Base-by-base conservation (phyloP, 2,329 filamentous ascomycete genomes). In the Aspergillus nomiae region DNA sequence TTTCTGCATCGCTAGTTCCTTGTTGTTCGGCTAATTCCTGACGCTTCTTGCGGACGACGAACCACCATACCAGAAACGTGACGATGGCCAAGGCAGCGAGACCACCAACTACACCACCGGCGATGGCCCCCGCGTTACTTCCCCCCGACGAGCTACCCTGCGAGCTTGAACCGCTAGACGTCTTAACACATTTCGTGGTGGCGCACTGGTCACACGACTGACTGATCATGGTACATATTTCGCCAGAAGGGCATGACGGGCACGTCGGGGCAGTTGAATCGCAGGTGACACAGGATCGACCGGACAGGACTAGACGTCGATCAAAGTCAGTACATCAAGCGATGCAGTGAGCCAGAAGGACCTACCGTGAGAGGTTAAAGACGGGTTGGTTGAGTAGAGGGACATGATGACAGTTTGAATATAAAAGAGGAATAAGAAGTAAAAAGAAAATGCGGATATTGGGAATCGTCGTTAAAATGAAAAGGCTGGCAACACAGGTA, bases 41-140 rank as follows among this genome's bases (percentile, higher is more conserved):
- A 71, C 88, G 86, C 68, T 88, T 85, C 73, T 93, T 87, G 82
- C 93, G 94, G 74, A 96, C 89, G 75, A 89, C 92, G 81, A 92
- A 96, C 76, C 89, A 90, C 91, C 92, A 98, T 38, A 97, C 84
- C 46, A 96, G 79, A 71, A 93, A 96, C 3, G 90, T 90, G 59
- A 91, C 76, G 43, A 92, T 79, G n/a, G 86, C 90, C 58, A 98
- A 84, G 53, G 89, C 84, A n/a, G 85, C 84, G 16, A 98, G 77
- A 68, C 93, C 95, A 67, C 93, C 95, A 50, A 98, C 82, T 11
- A 97, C 93, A 67, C 94, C 94, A 67, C 95, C 95, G 2, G 91
- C 94, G 67, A 99, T 97, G 38, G 92, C 92, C 48, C 94, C 94
- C 1, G 90, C 83, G 69, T 92, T 94, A 9, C 90, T 86, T 9